Percentiles rank a stretch among this genome's conserved stretches.
These are phyloP conservation scores for Pouteria glomerata DNA, from an alignment of 148 eudicot species.

Conservation along the genomic window DNA sequence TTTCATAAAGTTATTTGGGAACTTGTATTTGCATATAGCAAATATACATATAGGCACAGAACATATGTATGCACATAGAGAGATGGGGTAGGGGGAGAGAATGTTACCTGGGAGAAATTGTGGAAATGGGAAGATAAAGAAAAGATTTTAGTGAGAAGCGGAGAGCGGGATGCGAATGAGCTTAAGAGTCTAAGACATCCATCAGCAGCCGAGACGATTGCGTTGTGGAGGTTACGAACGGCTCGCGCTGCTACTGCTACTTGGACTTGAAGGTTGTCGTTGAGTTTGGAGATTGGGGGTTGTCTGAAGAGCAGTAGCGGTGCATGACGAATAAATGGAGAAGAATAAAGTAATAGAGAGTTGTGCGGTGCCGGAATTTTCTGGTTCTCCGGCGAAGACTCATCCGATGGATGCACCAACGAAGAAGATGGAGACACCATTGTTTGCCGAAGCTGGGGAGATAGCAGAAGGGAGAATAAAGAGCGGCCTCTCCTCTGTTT, in stretches of 20 bases:
- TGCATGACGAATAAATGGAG: slow-evolving; percentile 21
- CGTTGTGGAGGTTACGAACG: slow-evolving; percentile 33
- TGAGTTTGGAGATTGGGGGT: slow-evolving; percentile 13
- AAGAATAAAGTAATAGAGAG: slow-evolving; percentile 14
- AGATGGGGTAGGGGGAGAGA: background rate
- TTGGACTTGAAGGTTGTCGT: background rate
- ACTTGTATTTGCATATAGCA: background rate
- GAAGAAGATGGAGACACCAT: slow-evolving; percentile 2
- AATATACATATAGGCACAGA: background rate
- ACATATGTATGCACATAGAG: background rate
- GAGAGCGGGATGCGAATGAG: slow-evolving; percentile 48
- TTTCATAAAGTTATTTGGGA: background rate
- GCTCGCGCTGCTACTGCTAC: slow-evolving; percentile 12
- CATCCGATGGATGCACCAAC: background rate
- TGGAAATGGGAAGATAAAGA: slow-evolving; percentile 48
- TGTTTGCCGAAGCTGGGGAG: background rate
- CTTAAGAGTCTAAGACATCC: slow-evolving; percentile 35
- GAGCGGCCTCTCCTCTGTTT: background rate
- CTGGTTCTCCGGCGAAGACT: slow-evolving; percentile 3
- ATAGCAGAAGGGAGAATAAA: background rate
- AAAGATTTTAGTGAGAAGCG: slow-evolving; percentile 35
- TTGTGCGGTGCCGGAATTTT: background rate
- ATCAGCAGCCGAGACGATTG: slow-evolving; percentile 39
- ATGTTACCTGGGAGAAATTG: slow-evolving; percentile 52
- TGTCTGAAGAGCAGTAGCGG: slow-evolving; percentile 31